Conservation (phyloP, 2,329 filamentous ascomycete genomes). For the Xylaria sp. region DNA sequence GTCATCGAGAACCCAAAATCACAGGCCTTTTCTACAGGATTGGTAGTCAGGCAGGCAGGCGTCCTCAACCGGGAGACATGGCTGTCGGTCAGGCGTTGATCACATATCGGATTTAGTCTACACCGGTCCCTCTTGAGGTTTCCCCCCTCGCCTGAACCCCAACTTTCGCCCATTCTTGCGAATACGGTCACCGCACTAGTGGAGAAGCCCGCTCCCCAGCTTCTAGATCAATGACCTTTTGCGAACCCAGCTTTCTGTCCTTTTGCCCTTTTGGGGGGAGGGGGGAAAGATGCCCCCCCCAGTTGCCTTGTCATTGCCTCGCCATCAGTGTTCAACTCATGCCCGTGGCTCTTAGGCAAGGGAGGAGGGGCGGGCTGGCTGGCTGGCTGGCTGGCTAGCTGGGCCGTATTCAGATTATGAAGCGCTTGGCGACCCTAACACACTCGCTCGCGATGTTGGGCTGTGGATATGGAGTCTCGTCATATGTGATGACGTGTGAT, state of each 20-base stretch:
- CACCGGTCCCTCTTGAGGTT: constrained; percentile 10
- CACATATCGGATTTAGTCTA: constrained; percentile 20
- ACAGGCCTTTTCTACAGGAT: not conserved
- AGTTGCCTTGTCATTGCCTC: constrained; percentile 17
- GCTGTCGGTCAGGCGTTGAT: constrained; percentile 11
- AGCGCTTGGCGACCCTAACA: constrained; percentile 17
- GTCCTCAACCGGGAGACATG: too few species aligned
- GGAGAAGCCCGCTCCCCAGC: constrained; percentile 12
- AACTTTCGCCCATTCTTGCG: constrained; percentile 12
- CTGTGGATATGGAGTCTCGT: constrained; percentile 11
- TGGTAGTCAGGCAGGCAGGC: constrained; percentile 4
- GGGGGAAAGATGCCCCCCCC: constrained; percentile 17
- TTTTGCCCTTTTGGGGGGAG: constrained; percentile 12
- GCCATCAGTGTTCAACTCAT: constrained; percentile 12
- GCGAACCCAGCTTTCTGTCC: constrained; percentile 13
- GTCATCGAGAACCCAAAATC: not conserved
- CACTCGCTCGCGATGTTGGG: constrained; percentile 18
- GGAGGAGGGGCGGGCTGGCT: constrained; percentile 18
- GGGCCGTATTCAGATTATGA: constrained; percentile 14
- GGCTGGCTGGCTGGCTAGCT: too few species aligned
- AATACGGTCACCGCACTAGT: constrained; percentile 18
- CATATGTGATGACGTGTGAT: constrained; percentile 20
- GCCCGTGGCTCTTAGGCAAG: constrained; percentile 5
- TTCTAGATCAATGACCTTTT: constrained; percentile 20
- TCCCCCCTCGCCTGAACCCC: constrained; percentile 15